A percentile compares a stretch with the other conserved stretches of the same genome.
These are phyloP conservation scores for Pyrenochaeta sp. DNA, from an alignment of 2,329 filamentous ascomycete genomes.

Conservation along the genomic window DNA sequence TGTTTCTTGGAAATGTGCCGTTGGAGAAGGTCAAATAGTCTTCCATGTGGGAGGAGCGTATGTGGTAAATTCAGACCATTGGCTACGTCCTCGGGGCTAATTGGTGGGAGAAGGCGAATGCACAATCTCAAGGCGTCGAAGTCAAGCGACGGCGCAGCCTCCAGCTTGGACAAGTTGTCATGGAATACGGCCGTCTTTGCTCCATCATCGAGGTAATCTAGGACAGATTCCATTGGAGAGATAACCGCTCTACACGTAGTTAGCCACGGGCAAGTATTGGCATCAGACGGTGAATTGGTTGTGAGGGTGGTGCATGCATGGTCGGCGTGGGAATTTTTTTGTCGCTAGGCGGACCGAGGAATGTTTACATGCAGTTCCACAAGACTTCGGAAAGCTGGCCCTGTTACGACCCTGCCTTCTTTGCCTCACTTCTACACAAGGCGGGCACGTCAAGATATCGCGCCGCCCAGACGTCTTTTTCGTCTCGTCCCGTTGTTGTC, in stretches of 20 bases:
- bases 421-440: constrained; percentile 7
- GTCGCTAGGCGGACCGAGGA: constrained; percentile 20
- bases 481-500: constrained; percentile 14
- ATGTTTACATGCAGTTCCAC: constrained; percentile 20
- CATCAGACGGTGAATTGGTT: constrained; percentile 4
- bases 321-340: constrained; percentile 11
- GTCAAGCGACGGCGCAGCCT: constrained; percentile 21
- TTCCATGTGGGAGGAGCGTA: constrained; percentile 17
- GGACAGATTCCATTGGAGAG: constrained; percentile 22
- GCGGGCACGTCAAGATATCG: constrained; percentile 18
- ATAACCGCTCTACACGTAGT: constrained; percentile 1
- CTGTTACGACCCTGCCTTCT: constrained; percentile 7
- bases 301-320: too few species aligned
- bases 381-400: not conserved
- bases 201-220: constrained; percentile 30
- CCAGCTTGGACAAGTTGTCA: constrained; percentile 27
- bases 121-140: constrained; percentile 30
- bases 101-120: constrained; percentile 24
- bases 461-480: constrained; percentile 1
- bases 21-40: constrained; percentile 25
- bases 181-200: constrained; percentile 29
- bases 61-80: not conserved
- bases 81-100: not conserved
- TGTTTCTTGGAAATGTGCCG: constrained; percentile 20
- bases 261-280: constrained; percentile 8